Percentiles rank a stretch among this genome's conserved stretches.
These are phyloP conservation scores for Thraustotheca clavata DNA, from an alignment of 352 stramenopile genomes.

Conservation along the genomic window DNA sequence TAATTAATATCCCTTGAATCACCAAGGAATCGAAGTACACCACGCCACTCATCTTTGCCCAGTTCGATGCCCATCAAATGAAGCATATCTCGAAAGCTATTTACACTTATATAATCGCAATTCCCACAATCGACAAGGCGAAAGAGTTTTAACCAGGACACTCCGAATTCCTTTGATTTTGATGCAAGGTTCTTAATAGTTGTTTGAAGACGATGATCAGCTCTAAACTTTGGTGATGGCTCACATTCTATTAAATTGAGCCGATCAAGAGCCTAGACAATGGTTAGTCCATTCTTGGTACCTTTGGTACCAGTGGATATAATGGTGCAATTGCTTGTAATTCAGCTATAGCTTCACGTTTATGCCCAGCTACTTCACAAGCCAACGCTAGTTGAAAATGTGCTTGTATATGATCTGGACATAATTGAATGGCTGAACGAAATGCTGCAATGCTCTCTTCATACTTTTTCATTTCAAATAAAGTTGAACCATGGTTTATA, in stretches of 20 bases:
- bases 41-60: not conserved
- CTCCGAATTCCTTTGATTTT: not conserved
- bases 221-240: too few species aligned
- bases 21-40: not conserved
- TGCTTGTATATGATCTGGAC: constrained; percentile 39
- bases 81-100: constrained; percentile 8
- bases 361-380: not conserved
- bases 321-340: not conserved
- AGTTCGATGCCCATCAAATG: not conserved
- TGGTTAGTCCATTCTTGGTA: too few species aligned
- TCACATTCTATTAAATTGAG: too few species aligned
- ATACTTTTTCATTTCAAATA: constrained; percentile 37
- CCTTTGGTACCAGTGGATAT: constrained; percentile 4
- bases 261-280: too few species aligned
- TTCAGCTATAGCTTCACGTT: constrained; percentile 3
- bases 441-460: constrained; percentile 35
- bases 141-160: constrained; percentile 5
- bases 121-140: not conserved
- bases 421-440: constrained; percentile 33
- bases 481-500: constrained; percentile 60
- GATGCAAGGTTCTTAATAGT: not conserved
- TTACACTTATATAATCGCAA: not conserved
- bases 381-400: constrained; percentile 51
- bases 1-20: constrained; percentile 2
- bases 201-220: too few species aligned